Evolutionary conservation across 345 rosid species (phyloP).

Genomic region (Camelina laxa): DNA sequence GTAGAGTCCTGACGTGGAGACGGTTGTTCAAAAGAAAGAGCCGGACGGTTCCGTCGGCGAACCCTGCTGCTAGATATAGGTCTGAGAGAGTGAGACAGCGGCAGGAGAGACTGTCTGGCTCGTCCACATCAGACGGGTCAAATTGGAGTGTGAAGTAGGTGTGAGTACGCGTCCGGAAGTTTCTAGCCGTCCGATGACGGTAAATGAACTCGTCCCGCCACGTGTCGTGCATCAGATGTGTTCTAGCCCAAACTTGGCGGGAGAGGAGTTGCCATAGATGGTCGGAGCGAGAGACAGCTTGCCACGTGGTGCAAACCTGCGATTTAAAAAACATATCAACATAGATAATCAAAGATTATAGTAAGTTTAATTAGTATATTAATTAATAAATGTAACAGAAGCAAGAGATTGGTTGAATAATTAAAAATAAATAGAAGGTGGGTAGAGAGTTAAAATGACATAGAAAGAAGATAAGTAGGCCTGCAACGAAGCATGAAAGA

Average conservation of each 20-base stretch:
- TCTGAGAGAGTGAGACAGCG: constrained; percentile 87
- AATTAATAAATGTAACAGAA: constrained; percentile 3
- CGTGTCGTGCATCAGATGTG: constrained; percentile 50
- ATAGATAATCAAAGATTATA: not conserved
- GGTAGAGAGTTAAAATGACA: constrained; percentile 3
- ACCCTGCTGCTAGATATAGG: constrained; percentile 75
- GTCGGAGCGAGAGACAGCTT: constrained; percentile 73
- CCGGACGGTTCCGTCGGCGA: constrained; percentile 85
- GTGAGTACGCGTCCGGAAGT: constrained; percentile 57
- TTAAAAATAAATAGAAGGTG: not conserved
- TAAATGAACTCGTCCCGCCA: constrained; percentile 78
- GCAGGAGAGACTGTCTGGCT: constrained; percentile 64
- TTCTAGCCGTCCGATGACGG: constrained; percentile 67
- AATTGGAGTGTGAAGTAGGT: constrained; percentile 56
- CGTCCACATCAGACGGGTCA: constrained; percentile 62
- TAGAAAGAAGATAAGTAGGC: constrained; percentile 48
- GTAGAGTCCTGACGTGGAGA: constrained; percentile 62
- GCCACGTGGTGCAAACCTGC: constrained; percentile 96
- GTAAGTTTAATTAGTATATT: not conserved
- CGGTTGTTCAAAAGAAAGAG: constrained; percentile 65
- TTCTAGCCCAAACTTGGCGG: constrained; percentile 61
- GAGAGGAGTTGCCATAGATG: constrained; percentile 76
- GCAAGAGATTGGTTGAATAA: not conserved
- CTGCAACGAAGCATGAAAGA: constrained; percentile 42
- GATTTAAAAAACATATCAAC: not conserved